Evolutionary conservation across 169 alveolate genomes (phyloP).

Genomic region (Cryptosporidium tyzzeri): DNA sequence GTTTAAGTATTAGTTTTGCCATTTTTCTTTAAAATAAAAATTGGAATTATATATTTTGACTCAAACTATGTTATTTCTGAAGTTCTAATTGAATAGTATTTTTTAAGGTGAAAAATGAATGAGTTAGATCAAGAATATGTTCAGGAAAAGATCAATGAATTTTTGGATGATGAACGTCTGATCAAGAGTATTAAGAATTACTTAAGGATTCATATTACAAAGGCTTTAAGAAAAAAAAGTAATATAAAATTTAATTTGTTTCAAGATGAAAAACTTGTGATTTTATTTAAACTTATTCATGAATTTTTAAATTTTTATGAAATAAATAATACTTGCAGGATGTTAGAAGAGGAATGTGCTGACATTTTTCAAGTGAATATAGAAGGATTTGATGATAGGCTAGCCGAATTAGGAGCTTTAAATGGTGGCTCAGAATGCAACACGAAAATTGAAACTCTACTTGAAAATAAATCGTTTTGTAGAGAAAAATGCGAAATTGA

Average conservation of each 20-base stretch:
- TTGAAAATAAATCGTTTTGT: neutral
- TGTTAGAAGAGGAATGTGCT: conserved; percentile 25
- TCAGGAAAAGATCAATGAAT: neutral
- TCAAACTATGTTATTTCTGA: neutral
- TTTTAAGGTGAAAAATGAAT: neutral
- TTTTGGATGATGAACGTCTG: conserved; percentile 13
- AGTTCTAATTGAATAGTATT: neutral
- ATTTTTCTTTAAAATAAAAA: too few relatives aligned
- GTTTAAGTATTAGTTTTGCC: neutral
- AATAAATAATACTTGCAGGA: neutral
- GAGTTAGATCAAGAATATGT: conserved; percentile 28
- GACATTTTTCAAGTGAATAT: conserved; percentile 2
- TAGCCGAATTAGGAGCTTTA: neutral
- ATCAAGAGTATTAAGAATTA: neutral
- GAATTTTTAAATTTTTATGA: conserved; percentile 30
- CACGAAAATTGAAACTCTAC: conserved; percentile 29
- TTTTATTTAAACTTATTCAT: conserved; percentile 1
- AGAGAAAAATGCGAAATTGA: conserved; percentile 42
- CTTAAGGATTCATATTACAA: conserved; percentile 9
- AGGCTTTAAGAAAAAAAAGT: neutral
- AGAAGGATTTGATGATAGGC: neutral
- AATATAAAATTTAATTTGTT: neutral
- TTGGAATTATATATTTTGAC: too few relatives aligned
- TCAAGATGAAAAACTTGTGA: neutral
- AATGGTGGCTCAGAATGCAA: neutral